Conservation (phyloP, 2,329 filamentous ascomycete genomes). For the Monosporascus ibericus region DNA sequence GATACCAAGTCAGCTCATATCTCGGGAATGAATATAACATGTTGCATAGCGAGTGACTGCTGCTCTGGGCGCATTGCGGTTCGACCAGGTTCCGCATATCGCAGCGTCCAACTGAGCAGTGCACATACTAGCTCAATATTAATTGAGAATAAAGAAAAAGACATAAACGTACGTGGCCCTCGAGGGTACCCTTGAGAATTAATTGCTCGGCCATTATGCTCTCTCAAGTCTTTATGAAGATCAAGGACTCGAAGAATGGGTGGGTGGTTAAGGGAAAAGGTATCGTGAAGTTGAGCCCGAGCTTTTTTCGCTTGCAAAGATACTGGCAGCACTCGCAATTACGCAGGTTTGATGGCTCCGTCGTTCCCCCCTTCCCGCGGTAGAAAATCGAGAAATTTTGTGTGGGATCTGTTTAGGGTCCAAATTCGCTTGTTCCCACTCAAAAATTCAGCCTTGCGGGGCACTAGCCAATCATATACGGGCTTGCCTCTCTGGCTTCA, state of each 20-base stretch:
- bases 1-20: conserved; percentile 17
- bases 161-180: conserved; percentile 73
- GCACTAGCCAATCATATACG: conserved; percentile 21
- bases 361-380: conserved; percentile 20
- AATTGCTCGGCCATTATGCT: conserved; percentile 80
- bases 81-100: background rate
- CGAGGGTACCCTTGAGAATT: conserved; percentile 93
- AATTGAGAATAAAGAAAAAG: background rate
- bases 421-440: conserved; percentile 12
- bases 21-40: no score
- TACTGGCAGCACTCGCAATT: no score
- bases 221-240: conserved; percentile 7
- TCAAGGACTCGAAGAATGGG: conserved; percentile 19
- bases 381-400: conserved; percentile 31
- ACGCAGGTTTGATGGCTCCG: no score
- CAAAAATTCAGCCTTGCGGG: conserved; percentile 14
- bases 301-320: conserved; percentile 29
- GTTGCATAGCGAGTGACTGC: background rate
- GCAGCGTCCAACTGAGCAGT: background rate
- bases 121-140: background rate
- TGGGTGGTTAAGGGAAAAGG: conserved; percentile 32
- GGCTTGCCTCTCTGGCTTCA: background rate
- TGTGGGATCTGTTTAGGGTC: conserved; percentile 49
- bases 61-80: background rate
- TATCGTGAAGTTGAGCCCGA: conserved; percentile 19